These are phyloP conservation scores for Ramaria sp. DNA, from an alignment of 768 basidiomycete genomes.

Conservation along the genomic window DNA sequence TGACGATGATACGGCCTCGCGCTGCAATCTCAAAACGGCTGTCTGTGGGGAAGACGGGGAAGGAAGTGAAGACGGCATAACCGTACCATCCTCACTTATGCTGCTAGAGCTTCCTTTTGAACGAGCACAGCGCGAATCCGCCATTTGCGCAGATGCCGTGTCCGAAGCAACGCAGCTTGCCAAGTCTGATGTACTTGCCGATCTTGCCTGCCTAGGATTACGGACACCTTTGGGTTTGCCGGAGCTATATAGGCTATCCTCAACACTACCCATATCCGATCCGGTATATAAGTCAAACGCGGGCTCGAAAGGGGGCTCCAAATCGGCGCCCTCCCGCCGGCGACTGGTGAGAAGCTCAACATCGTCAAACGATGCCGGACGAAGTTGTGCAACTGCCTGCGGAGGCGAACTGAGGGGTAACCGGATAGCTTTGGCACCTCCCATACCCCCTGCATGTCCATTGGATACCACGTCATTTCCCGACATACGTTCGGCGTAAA, in stretches of 20 bases:
- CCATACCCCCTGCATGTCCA: not conserved
- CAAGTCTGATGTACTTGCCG: not conserved
- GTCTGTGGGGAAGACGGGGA: not conserved
- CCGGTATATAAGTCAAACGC: not conserved
- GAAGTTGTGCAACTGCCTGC: not conserved
- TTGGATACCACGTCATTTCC: not conserved
- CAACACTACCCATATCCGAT: not conserved
- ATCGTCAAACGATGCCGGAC: slow-evolving; percentile 4
- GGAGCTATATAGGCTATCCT: not conserved
- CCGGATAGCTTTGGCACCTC: not conserved
- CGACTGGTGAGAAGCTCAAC: not conserved
- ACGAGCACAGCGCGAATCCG: not conserved
- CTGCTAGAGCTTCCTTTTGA: slow-evolving; percentile 4
- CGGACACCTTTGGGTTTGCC: not conserved
- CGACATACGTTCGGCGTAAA: slow-evolving; percentile 8
- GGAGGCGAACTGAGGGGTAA: not conserved
- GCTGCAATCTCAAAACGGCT: not conserved
- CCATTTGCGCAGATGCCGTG: not conserved
- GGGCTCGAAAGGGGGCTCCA: not conserved
- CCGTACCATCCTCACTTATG: slow-evolving; percentile 6
- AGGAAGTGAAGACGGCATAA: not conserved
- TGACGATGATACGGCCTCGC: not conserved
- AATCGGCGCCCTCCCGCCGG: not conserved
- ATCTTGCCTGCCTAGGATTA: not conserved
- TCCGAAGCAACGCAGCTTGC: not conserved